Evolutionary conservation across 352 stramenopile species (phyloP).

Genomic region (Phytophthora nicotianae): DNA sequence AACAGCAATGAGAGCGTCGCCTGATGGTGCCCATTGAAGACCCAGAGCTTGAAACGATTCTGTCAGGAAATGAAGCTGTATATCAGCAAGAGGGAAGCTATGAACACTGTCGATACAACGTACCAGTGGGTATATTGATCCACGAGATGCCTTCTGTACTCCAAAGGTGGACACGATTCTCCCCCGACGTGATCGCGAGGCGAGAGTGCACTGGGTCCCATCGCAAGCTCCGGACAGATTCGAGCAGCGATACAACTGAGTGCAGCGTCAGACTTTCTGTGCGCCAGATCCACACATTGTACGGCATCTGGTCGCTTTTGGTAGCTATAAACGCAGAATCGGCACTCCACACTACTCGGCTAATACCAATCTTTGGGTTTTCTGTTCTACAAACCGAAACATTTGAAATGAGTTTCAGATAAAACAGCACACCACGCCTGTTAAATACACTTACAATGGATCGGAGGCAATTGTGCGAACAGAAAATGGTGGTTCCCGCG

Average conservation of each 20-base stretch:
- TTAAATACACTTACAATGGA: conserved; percentile 55
- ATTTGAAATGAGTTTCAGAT: conserved; percentile 4
- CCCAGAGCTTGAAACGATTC: conserved; percentile 71
- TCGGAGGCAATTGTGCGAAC: conserved; percentile 68
- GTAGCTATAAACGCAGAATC: conserved; percentile 76
- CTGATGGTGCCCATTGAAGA: conserved; percentile 67
- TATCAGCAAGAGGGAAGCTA: neutral
- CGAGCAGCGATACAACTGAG: conserved; percentile 65
- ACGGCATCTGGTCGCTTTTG: conserved; percentile 83
- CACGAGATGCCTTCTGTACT: conserved; percentile 65
- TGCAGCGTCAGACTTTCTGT: conserved; percentile 76
- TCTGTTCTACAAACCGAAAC: conserved; percentile 49
- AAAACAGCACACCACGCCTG: neutral
- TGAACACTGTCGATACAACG: conserved; percentile 7
- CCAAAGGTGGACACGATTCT: conserved; percentile 80
- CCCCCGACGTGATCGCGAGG: conserved; percentile 63
- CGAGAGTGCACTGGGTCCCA: conserved; percentile 61
- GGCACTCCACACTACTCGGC: conserved; percentile 65
- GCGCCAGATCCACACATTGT: conserved; percentile 87
- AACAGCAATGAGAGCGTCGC: conserved; percentile 56
- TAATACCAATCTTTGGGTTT: conserved; percentile 75
- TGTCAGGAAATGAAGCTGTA: conserved; percentile 18
- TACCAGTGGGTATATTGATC: conserved; percentile 67
- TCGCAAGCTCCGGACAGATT: conserved; percentile 61
- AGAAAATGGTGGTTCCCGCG: conserved; percentile 71